Evolutionary conservation across 2,329 filamentous ascomycete species (phyloP).

Genomic region (Biscogniauxia mediterranea): DNA sequence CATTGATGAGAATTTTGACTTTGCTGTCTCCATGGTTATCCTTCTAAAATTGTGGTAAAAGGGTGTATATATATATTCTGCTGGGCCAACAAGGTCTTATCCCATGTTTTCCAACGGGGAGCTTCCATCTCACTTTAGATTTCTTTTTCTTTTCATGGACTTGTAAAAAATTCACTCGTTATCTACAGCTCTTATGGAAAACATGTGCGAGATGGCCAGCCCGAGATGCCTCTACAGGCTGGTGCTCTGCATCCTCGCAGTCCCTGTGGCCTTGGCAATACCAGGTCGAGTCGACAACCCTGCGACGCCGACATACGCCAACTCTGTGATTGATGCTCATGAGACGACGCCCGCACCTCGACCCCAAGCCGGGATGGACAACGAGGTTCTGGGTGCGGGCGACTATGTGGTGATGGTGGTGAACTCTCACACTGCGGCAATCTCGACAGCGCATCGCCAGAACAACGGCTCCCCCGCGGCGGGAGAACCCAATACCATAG

Average conservation of each 20-base stretch:
- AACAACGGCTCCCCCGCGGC: slow-evolving; percentile 12
- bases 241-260: neutral
- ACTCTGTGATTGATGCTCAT: neutral
- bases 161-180: no score
- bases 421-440: slow-evolving; percentile 22
- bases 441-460: slow-evolving; percentile 15
- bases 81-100: no score
- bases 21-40: no score
- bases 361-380: neutral
- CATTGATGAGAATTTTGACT: no score
- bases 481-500: slow-evolving; percentile 5
- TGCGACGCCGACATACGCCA: neutral
- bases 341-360: neutral
- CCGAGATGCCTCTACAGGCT: neutral
- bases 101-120: no score
- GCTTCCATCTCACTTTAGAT: no score
- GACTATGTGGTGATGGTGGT: slow-evolving; percentile 21
- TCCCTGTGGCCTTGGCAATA: neutral
- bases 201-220: neutral
- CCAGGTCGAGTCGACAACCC: neutral
- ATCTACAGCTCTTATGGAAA: neutral
- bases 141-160: no score
- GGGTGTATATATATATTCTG: no score
- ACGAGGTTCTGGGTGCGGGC: neutral
- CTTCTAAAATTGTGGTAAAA: no score